Evolutionary conservation across 2,329 filamentous ascomycete species (phyloP), one percentile per base, ranked within the genome.

Genomic region (Scolecobasidium constrictum): DNA sequence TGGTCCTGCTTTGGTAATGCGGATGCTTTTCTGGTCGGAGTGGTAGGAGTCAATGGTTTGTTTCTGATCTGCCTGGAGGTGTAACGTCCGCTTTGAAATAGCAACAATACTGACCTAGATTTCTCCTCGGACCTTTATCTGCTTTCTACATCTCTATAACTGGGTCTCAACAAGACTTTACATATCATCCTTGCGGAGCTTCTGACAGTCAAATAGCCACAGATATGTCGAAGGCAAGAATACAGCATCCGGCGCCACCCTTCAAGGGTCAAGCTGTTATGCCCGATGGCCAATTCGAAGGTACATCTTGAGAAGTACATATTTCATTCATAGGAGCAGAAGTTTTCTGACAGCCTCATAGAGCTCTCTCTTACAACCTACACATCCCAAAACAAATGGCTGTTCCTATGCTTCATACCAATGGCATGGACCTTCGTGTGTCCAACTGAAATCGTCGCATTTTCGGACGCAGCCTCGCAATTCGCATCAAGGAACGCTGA

Each of bases 341-440:
- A 11, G 26, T 13, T 13, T 31, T n/a, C 9, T 31, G 9, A 22
- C 13, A 17, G n/a, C 12, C 16, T 23, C 34, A 43, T n/a, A n/a
- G 41, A 43, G 16, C 22, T 43, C 16, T 38, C 19, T 53, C 54
- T 64, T 37, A 57, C 55, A 20, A 48, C 55, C 49, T 68, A 63
- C 54, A 60, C 57, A 21, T 53, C 56, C 35, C 61, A 56, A 50
- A 65, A 67, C 47, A 64, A 71, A 63, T 72, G 77, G 77, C 71
- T 80, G 46, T 66, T 80, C 52, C 73, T 81, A 23, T 71, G 75
- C 49, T 81, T 81, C 67, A 75, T 80, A 59, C 77, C 77, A 45
- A 76, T 78, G 63, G 77, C 78, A 53, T 81, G 77, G 69, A 79
- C 76, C 51, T 81, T 80, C 51, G 75, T 81, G 6, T 44, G 36